A percentile compares a stretch with the other conserved stretches of the same genome.
phyloP scores from a whole-genome alignment of 441 rosid species.

The Isatis lusitanica region DNA sequence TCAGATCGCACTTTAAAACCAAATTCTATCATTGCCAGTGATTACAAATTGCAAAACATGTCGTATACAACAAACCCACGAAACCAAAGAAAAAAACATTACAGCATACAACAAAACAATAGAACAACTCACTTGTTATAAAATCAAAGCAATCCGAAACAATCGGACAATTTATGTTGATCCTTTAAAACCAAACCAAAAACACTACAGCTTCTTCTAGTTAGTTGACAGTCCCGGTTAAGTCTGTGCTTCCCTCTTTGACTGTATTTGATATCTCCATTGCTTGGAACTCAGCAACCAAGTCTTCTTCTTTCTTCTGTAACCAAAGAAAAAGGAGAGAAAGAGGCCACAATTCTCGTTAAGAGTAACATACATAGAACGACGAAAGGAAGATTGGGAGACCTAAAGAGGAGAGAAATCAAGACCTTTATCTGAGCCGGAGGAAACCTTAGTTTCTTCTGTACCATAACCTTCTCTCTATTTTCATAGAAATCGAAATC shows the following conservation, averaged over 20 bases:
- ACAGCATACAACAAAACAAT: slow-evolving; percentile 19
- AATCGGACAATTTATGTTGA: slow-evolving; percentile 28
- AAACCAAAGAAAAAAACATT: not conserved
- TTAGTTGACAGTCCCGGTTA: slow-evolving; percentile 10
- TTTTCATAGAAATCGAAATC: slow-evolving; percentile 52
- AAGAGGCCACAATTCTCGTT: not conserved
- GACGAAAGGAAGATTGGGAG: not conserved
- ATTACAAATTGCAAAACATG: slow-evolving; percentile 26
- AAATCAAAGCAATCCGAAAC: slow-evolving; percentile 35
- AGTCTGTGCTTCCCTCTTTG: slow-evolving; percentile 25
- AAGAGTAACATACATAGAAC: slow-evolving; percentile 1
- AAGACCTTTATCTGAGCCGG: slow-evolving; percentile 23
- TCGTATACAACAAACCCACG: slow-evolving; percentile 17
- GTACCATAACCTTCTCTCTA: slow-evolving; percentile 49
- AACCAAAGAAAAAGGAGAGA: not conserved
- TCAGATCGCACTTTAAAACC: slow-evolving; percentile 10
- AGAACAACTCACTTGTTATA: slow-evolving; percentile 5
- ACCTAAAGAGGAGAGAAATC: not conserved
- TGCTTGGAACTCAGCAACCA: slow-evolving; percentile 31
- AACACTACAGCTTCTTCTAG: slow-evolving; percentile 27
- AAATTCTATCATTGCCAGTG: slow-evolving; percentile 25
- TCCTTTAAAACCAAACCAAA: slow-evolving; percentile 14
- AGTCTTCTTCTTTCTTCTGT: slow-evolving; percentile 39
- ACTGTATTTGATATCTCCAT: slow-evolving; percentile 25
- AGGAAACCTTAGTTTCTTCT: slow-evolving; percentile 42